Evolutionary conservation across 108 stramenopile species (phyloP).

Genomic region (Cyclotella choctawhatcheeana): DNA sequence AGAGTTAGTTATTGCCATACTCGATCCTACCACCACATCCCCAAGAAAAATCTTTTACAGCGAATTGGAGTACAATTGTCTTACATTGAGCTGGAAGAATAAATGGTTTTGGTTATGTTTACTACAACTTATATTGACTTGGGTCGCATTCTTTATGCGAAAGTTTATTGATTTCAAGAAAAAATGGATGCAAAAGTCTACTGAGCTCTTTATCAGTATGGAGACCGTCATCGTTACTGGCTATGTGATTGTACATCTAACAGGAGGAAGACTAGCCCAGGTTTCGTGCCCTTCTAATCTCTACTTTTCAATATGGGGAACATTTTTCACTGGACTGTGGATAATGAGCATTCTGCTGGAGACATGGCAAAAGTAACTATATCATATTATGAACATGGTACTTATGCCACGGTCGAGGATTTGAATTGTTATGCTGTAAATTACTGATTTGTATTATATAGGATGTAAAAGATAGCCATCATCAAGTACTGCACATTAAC

Average conservation of each 20-base stretch:
- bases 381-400: background rate
- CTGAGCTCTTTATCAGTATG: constrained; percentile 2
- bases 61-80: constrained; percentile 3
- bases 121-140: background rate
- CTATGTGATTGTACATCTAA: constrained; percentile 7
- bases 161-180: background rate
- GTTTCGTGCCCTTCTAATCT: constrained; percentile 36
- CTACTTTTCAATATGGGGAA: constrained; percentile 29
- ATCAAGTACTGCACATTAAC: too few relatives aligned
- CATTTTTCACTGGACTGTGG: constrained; percentile 30
- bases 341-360: constrained; percentile 21
- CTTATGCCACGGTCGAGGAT: too few relatives aligned
- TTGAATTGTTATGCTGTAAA: too few relatives aligned
- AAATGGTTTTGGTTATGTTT: constrained; percentile 29
- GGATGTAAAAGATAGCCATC: too few relatives aligned
- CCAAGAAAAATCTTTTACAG: constrained; percentile 7
- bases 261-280: constrained; percentile 22
- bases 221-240: constrained; percentile 8
- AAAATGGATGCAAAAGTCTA: background rate
- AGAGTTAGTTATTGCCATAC: too few relatives aligned
- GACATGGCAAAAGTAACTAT: constrained; percentile 2
- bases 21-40: too few relatives aligned
- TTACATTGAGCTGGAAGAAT: constrained; percentile 9
- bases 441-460: background rate
- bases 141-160: constrained; percentile 17